These are phyloP conservation scores for Byssochlamys sp. DNA, from an alignment of 2,329 filamentous ascomycete species.

Conservation along the genomic window DNA sequence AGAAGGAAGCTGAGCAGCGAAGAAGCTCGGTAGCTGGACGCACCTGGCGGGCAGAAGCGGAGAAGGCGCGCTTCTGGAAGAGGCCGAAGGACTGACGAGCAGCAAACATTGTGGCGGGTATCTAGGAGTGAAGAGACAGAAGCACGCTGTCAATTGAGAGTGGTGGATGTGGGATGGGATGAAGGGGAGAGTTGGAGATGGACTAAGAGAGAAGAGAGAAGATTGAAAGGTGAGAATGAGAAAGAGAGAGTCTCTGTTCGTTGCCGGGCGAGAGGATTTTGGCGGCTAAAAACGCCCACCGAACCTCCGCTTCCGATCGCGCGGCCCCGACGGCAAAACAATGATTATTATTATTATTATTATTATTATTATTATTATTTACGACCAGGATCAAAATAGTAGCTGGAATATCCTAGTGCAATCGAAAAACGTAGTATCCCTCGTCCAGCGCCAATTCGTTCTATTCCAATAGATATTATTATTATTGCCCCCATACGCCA, in stretches of 20 bases:
- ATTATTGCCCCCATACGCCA: not conserved
- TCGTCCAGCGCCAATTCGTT: not conserved
- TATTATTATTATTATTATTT: too few species aligned
- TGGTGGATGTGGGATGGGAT: conserved; percentile 3
- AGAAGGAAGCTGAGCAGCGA: conserved; percentile 3
- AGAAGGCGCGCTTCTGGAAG: conserved; percentile 70
- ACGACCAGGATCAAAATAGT: too few species aligned
- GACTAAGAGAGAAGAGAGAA: conserved; percentile 12
- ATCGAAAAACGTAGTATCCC: too few species aligned
- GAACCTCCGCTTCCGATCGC: conserved; percentile 14
- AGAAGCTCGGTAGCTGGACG: conserved; percentile 22
- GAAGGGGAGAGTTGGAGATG: conserved; percentile 6
- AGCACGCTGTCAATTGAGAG: conserved; percentile 1
- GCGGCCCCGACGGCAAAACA: conserved; percentile 4
- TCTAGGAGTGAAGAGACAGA: conserved; percentile 1
- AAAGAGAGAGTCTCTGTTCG: conserved; percentile 1
- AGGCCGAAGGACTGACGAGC: conserved; percentile 46
- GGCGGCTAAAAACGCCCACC: conserved; percentile 8
- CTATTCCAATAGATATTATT: too few species aligned
- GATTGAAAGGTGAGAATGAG: conserved; percentile 6
- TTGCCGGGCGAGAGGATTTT: conserved; percentile 2
- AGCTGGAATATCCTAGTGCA: too few species aligned
- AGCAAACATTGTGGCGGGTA: conserved; percentile 59
- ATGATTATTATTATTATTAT: too few species aligned
- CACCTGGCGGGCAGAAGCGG: conserved; percentile 68